These are phyloP conservation scores for Cyclotella cryptica DNA, from an alignment of 108 stramenopile species.

Conservation along the genomic window DNA sequence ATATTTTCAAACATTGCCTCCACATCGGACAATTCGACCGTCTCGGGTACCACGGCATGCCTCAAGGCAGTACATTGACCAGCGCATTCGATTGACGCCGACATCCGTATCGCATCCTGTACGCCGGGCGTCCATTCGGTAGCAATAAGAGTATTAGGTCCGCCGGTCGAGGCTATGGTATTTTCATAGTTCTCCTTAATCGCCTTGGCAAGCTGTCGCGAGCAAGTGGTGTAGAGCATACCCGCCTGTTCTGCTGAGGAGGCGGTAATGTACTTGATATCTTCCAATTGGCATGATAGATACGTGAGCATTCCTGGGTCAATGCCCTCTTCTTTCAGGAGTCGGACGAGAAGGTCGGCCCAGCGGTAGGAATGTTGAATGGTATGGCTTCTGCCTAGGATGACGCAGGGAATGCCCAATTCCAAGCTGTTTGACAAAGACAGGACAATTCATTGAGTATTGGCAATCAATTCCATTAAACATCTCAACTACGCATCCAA, in stretches of 20 bases:
- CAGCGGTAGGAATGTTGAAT: conserved; percentile 85
- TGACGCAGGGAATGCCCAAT: conserved; percentile 80
- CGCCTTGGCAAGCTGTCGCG: conserved; percentile 64
- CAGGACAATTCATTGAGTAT: neutral
- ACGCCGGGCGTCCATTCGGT: conserved; percentile 63
- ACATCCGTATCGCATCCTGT: conserved; percentile 75
- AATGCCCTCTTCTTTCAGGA: conserved; percentile 61
- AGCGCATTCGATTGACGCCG: conserved; percentile 81
- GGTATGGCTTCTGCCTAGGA: conserved; percentile 77
- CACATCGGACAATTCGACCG: conserved; percentile 54
- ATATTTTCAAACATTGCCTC: conserved; percentile 56
- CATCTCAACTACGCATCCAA: neutral
- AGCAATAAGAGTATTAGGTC: conserved; percentile 87
- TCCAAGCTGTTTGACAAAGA: conserved; percentile 58
- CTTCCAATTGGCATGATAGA: conserved; percentile 70
- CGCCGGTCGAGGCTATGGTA: conserved; percentile 84
- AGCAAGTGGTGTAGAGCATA: conserved; percentile 82
- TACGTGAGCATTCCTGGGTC: conserved; percentile 82
- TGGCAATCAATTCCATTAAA: neutral
- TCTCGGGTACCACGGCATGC: conserved; percentile 71
- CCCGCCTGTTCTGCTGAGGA: conserved; percentile 57
- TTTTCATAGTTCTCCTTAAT: conserved; percentile 76
- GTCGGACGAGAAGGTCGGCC: conserved; percentile 65
- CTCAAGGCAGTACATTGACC: conserved; percentile 92
- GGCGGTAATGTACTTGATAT: conserved; percentile 75